Evolutionary conservation across 257 asterid species (phyloP).

Genomic region (Fraxinus pennsylvanica): DNA sequence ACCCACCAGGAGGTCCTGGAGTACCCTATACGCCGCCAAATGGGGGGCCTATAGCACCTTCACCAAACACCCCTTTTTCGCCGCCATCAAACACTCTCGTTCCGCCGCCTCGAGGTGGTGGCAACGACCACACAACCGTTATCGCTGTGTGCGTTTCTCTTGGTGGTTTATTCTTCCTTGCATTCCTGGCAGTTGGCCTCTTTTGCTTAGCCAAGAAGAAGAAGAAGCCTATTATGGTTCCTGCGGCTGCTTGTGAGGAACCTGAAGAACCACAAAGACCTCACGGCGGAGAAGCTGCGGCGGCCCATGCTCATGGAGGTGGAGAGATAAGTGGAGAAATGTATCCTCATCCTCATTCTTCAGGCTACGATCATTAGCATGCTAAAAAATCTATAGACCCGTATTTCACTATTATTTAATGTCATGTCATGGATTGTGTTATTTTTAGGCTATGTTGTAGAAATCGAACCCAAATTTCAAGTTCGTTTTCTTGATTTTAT

Average conservation of each 20-base stretch:
- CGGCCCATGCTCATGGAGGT: conserved; percentile 13
- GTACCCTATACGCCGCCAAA: conserved; percentile 30
- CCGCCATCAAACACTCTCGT: conserved; percentile 35
- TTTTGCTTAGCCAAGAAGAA: conserved; percentile 66
- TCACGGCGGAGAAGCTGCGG: conserved; percentile 27
- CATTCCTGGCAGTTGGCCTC: conserved; percentile 63
- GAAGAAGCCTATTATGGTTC: conserved; percentile 59
- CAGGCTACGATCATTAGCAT: neutral
- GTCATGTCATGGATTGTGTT: neutral
- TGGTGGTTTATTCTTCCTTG: conserved; percentile 66
- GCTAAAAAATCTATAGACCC: neutral
- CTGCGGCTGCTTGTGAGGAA: conserved; percentile 41
- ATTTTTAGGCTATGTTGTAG: neutral
- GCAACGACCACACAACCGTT: conserved; percentile 50
- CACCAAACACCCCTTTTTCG: conserved; percentile 24
- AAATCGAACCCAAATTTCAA: neutral
- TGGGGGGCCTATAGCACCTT: conserved; percentile 15
- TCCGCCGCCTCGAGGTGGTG: conserved; percentile 45
- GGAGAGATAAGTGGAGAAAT: conserved; percentile 24
- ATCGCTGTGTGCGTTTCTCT: conserved; percentile 63
- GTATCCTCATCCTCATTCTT: neutral
- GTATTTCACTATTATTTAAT: neutral
- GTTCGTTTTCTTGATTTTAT: neutral
- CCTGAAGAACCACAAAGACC: neutral
- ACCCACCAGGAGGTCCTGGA: conserved; percentile 19